Base-by-base conservation (phyloP, 768 basidiomycete genomes). In the Boletus rubescentipes region DNA sequence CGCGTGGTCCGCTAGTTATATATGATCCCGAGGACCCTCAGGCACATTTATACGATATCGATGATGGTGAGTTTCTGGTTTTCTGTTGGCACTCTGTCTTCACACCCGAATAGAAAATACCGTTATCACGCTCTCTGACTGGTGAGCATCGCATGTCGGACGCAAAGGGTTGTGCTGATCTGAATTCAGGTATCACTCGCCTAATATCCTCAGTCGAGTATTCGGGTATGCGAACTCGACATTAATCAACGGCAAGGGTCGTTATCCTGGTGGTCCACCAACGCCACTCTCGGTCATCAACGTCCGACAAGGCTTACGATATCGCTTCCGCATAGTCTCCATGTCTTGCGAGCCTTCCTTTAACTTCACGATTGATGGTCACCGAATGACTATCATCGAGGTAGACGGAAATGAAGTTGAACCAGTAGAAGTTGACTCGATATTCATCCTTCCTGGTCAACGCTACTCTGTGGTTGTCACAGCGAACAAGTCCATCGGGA, bases 41-140 rank as follows among this genome's bases (percentile, higher is more conserved):
- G 32, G 55, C 51, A 2, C 20, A 61, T 29, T 53, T 77, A 32
- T 78, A 78, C 40, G 77, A 77, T 45, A 68, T 77, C 5, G 77
- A 78, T 54, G 71, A 79, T 61, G 76, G 76, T 20, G 30, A 32
- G 37, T 46, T 20, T 39, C 6, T 3, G 4, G 18, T 14, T n/a
- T 14, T 40, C 23, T 14, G 39, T 30, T n/a, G 0, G 31, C 35
- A 20, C 20, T 3, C 4, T 21, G 1, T 36, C 31, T 54, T 35
- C 1, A 35, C 16, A 51, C n/a, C 15, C 8, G 11, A 34, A 32
- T 11, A 61, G 73, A 75, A 50, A 43, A 11, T 20, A 80, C 78
- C 6, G 61, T 80, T 6, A 76, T 52, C 44, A 52, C 44, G 11
- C 51, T 52, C 37, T 46, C 51, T 5, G 51, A 52, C 37, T 52